Evolutionary conservation across 768 basidiomycete genomes (phyloP), one percentile per base, ranked within the genome.

Genomic region (Pisolithus tinctorius): DNA sequence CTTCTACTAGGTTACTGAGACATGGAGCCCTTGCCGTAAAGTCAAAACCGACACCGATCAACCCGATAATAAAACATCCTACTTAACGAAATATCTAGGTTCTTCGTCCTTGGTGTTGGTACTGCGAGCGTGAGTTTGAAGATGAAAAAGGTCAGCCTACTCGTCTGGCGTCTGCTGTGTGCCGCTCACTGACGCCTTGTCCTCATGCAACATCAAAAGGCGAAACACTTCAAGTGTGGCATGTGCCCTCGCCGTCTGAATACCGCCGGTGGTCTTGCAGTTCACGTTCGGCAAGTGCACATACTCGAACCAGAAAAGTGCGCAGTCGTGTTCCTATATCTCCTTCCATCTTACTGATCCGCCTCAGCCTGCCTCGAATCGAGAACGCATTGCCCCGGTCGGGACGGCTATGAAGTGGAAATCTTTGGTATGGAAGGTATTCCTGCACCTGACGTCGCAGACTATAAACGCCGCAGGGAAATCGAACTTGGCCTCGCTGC

Each of bases 391-490:
- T 99, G 3, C 93, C 93, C 95, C 8, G 95, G 94, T 27, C 84
- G 96, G 31, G 95, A 97, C 69, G 93, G 94, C 1, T 97, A 97
- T 60, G 95, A 98, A 65, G 87, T 99, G 36, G 96, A 99, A 71
- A 98, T 99, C 45, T 98, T 98, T 58, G 96, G 96, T 23, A 98
- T 99, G 96, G 95, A 96, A 66, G 96, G 95, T 49, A 93, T 97
- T 46, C 93, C 93, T 7, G 86, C 86, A 4, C 89, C 92, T 31
- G 94, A 95, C 67, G 80, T 95, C 17, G 93, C 90, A 11, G 95
- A 94, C 68, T 98, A 94, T 78, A 95, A 91, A 64, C 86, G 92
- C 48, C 84, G 90, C 57, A 96, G 96, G 64, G 94, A 95, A 67
- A 88, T 91, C 55, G 93, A 97, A 65, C 81, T 92, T 4, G 94